Evolutionary conservation across 257 asterid species (phyloP), one percentile per base, ranked within the genome.

Genomic region (Solanum medicagineum): DNA sequence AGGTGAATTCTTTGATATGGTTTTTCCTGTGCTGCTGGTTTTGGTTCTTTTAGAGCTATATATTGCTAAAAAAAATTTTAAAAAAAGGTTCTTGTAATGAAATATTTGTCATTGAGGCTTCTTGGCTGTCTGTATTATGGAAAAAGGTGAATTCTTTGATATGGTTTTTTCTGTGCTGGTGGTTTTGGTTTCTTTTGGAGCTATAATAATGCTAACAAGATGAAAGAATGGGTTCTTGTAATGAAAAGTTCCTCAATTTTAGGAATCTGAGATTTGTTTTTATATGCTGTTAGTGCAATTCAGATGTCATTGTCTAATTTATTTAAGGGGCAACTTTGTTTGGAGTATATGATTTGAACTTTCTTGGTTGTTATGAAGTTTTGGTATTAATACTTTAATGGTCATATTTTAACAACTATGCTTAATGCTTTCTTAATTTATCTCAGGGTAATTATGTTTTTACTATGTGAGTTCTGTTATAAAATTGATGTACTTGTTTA

Each of bases 281-380:
- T 77, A 26, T 49, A 49, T 75, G 29, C 11, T 80, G 22, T 51
- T 69, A 70, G 66, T 81, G 83, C 70, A 87, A 85, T 91, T 56
- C 42, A 10, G 84, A 56, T 59, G 75, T 79, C 84, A 66, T 84
- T 60, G 26, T 75, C 40, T 16, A 19, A 32, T 77, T 74, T 5
- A 49, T 49, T 68, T 49, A 16, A 53, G 81, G 81, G 60, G 29
- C 19, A 57, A 26, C 6, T 86, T 69, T 56, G 51, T 81, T 65
- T 65, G 82, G 87, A 51, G 57, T 83, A 51, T 54, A 70, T 44
- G 65, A 59, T 71, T 59, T 62, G 44, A 60, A 73, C 85, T 29
- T 65, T 36, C 16, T 84, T 75, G 45, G 63, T 51, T 81, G 77
- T 40, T 75, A 45, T 17, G 68, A 24, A 77, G 56, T 24, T 85